Base-by-base conservation (phyloP, 2,329 filamentous ascomycete genomes). In the Seiridium unicorne region DNA sequence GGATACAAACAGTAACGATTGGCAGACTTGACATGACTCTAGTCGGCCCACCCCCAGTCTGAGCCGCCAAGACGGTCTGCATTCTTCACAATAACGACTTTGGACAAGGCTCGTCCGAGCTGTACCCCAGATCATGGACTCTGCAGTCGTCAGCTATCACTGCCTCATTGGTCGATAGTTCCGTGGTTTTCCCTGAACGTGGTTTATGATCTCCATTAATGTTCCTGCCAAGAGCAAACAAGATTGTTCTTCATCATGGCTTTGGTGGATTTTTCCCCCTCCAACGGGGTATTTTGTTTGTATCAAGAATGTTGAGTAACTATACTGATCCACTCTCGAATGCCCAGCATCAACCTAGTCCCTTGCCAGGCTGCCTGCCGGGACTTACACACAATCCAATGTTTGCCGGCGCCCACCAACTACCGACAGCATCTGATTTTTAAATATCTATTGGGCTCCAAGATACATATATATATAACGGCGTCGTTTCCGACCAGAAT, bases 221-320 rank as follows among this genome's bases (percentile, higher is more conserved):
- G 18, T 55, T 55, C 51, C 51, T 55, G 51, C 51, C 51, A 55
- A 55, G 51, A 44, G n/a, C 36, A 18, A 55, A 55, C 38, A 53
- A 53, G 34, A 53, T 40, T 40, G 49, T 44, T 32, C 38, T 53
- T 38, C n/a, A 40, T 44, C 11, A 55, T 44, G 40, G 51, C 38
- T 13, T 55, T 55, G 35, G 35, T 55, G 51, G 10, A 40, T 8
- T 55, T 42, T n/a, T 44, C 13, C 6, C 44, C 44, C 18, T 18
- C 18, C 18, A 26, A 42, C 7, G 38, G 38, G 7, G 38, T 42
- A 7, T 7, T 8, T 7, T 8, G 38, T 42, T 13, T 13, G 13
- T 2, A 42, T 13, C 38, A 42, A 42, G 13, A 42, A 7, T 35
- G 32, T 40, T 35, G 32, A 53, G 32, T 26, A 26, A 26, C 18